Base-by-base conservation (phyloP, 139 green algal genomes). In the Klebsormidium nitens region DNA sequence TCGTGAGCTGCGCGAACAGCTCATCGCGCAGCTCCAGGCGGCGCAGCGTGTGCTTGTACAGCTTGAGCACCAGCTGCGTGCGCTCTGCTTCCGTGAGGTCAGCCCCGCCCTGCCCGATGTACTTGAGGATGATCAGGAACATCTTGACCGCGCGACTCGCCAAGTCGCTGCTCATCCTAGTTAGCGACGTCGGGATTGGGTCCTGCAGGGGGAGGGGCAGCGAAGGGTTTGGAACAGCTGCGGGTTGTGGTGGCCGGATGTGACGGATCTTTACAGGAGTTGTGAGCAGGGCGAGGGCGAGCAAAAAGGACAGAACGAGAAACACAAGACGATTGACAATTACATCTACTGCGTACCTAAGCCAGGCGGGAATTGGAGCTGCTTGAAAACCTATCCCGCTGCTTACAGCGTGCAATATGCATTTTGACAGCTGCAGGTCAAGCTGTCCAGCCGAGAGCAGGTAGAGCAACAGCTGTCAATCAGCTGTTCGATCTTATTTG, bases 11-110 rank as follows among this genome's bases (percentile, higher is more conserved):
- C 75, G 86, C 76, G 66, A 81, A 93, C 40, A 98, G 78, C 87
- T 98, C 93, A 67, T 97, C 93, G 6, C 87, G 85, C 31, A 98
- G 86, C 83, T 97, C 93, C 3, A 84, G 70, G 1, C 88, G 77
- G 74, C 95, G 94, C 14, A 96, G 69, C 17, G 83, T 88, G 69
- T 93, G 87, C 66, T 96, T 89, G 63, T 96, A 71, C 59, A 97
- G 83, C 83, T 96, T 97, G 1, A 59, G 19, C 36, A 64, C 44
- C 11, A 76, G 64, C 11, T 37, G 11, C 56, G 29, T 26, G 28
- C 34, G 29, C 55, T 83, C 76, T 39, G 26, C 8, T 8, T 35
- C 28, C 40, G 77, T 32, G 2, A 76, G 28, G n/a, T 29, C 26
- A 55, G 46, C 46, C 11, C 23, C 69, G 60, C 42, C 29, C 17